phyloP scores from a whole-genome alignment of 2,329 filamentous ascomycete species.

The Phyllosticta citriasiana region DNA sequence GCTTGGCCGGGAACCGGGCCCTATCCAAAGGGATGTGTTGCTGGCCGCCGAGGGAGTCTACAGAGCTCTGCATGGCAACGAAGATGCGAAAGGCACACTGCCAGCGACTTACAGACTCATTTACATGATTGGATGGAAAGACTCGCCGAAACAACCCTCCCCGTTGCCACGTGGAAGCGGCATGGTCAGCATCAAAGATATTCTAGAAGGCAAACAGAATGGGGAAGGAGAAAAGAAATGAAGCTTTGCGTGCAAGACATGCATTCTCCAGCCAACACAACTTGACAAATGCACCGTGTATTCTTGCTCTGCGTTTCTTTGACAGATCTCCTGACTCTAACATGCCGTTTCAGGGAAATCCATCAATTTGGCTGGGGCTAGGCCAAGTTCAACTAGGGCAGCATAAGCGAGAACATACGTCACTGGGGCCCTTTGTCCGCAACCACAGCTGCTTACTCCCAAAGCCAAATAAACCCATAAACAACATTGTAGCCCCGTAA shows the following conservation, averaged over 20 bases:
- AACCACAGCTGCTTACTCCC: background rate
- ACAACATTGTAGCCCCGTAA: too few relatives aligned
- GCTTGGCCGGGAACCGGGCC: slow-evolving; percentile 69
- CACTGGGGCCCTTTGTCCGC: background rate
- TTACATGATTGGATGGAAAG: slow-evolving; percentile 99
- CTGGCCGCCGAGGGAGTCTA: slow-evolving; percentile 86
- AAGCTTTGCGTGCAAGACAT: background rate
- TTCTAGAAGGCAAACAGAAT: slow-evolving; percentile 42
- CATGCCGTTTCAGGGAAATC: background rate
- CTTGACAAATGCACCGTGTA: background rate
- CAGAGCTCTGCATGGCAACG: slow-evolving; percentile 70
- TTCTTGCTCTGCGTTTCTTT: background rate
- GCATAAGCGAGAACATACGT: background rate
- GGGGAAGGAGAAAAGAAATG: background rate
- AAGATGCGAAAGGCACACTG: slow-evolving; percentile 39
- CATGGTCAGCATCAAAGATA: slow-evolving; percentile 78
- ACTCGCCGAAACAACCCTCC: slow-evolving; percentile 65
- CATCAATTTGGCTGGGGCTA: background rate
- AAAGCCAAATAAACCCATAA: background rate
- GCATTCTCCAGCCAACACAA: background rate
- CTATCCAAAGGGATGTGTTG: slow-evolving; percentile 69
- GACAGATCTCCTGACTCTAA: background rate
- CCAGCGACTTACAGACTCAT: slow-evolving; percentile 93
- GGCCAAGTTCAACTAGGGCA: background rate
- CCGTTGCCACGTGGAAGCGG: slow-evolving; percentile 77